A percentile compares a stretch with the other conserved stretches of the same genome.
These are phyloP conservation scores for Rhytidiadelphus loreus DNA, from an alignment of 225 moss, liverwort and hornwort genomes.

Conservation along the genomic window DNA sequence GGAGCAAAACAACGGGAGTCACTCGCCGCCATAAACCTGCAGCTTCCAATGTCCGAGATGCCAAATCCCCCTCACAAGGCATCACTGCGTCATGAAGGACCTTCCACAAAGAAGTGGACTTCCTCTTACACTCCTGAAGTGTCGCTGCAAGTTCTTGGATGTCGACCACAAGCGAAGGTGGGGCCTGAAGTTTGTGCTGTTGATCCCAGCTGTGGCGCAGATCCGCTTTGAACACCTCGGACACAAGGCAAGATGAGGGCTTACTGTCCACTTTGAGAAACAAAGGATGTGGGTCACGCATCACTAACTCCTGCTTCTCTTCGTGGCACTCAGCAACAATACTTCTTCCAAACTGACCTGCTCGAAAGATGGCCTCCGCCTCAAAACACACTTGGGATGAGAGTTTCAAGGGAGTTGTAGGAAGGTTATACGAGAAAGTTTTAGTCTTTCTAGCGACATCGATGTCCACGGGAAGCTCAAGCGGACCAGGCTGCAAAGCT, in stretches of 20 bases:
- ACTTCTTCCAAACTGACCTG: background rate
- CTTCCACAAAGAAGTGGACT: background rate
- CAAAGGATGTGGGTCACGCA: background rate
- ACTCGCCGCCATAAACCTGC: slow-evolving; percentile 12
- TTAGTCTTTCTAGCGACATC: background rate
- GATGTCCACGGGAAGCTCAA: background rate
- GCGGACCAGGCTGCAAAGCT: background rate
- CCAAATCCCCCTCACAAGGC: background rate
- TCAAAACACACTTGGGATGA: background rate
- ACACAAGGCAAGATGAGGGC: background rate
- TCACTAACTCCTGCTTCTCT: background rate
- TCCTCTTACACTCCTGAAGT: background rate
- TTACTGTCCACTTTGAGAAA: background rate
- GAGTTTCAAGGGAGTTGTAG: background rate
- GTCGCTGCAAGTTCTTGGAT: background rate
- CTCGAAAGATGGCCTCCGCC: background rate
- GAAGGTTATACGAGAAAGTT: background rate
- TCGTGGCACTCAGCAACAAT: background rate
- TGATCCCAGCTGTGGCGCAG: background rate
- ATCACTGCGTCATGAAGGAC: background rate
- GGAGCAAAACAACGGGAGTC: background rate
- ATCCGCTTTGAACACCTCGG: background rate
- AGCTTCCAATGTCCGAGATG: background rate
- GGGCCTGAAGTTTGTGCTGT: background rate
- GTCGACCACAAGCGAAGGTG: background rate